A percentile compares a stretch with the other conserved stretches of the same genome.
These are phyloP conservation scores for Pythium aristosporum DNA, from an alignment of 352 stramenopile species.

Conservation along the genomic window DNA sequence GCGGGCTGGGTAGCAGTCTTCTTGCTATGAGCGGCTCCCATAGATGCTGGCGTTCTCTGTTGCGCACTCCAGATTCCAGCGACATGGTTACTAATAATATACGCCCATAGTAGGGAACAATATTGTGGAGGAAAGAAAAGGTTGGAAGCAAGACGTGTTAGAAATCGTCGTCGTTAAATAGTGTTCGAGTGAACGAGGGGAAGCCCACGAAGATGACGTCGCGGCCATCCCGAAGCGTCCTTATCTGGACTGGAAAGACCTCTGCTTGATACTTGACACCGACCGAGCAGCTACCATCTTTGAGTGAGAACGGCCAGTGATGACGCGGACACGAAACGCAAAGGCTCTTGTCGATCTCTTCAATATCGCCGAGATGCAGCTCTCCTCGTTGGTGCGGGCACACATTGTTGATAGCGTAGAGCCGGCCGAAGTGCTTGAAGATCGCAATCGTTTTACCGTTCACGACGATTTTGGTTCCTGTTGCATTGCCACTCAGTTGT, in stretches of 20 bases:
- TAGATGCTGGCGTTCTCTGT: not conserved
- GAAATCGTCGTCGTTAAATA: constrained; percentile 82
- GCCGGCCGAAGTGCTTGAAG: constrained; percentile 68
- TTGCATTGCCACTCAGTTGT: not conserved
- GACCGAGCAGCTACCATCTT: constrained; percentile 70
- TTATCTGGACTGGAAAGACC: constrained; percentile 62
- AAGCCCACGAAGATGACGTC: constrained; percentile 75
- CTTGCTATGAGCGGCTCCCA: constrained; percentile 27
- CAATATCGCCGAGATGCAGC: constrained; percentile 85
- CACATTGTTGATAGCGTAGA: constrained; percentile 76
- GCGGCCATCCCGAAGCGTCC: constrained; percentile 39
- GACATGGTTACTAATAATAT: not conserved
- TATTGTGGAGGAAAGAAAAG: constrained; percentile 3
- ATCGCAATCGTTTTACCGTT: constrained; percentile 79
- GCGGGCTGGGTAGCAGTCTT: constrained; percentile 23
- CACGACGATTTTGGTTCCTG: constrained; percentile 57
- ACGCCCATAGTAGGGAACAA: not conserved
- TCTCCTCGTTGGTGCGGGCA: constrained; percentile 79
- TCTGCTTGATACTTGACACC: constrained; percentile 45
- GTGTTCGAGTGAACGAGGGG: constrained; percentile 39
- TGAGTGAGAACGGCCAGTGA: constrained; percentile 80
- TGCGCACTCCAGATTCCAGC: not conserved
- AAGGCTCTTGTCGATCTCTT: constrained; percentile 70
- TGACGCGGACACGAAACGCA: constrained; percentile 80
- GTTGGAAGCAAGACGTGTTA: constrained; percentile 27